A percentile compares a stretch with the other conserved stretches of the same genome.
Conservation (phyloP, 2,329 filamentous ascomycete genomes). For the Lecanicillium sp. region DNA sequence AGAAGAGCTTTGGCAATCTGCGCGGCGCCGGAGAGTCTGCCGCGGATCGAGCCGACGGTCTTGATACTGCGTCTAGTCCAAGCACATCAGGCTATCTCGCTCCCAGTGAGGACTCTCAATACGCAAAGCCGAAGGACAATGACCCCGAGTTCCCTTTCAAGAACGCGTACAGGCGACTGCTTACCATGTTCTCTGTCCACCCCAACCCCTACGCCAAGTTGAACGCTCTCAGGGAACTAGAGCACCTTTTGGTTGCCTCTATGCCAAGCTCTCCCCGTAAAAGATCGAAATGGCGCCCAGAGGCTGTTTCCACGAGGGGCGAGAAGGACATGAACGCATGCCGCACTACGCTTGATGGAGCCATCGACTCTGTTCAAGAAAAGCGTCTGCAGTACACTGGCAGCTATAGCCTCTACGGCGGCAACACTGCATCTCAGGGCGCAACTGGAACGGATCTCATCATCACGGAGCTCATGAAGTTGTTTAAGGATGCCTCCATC, state of each 20-base stretch:
- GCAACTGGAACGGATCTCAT: constrained; percentile 46
- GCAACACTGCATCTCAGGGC: not conserved
- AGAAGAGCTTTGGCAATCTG: constrained; percentile 62
- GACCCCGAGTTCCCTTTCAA: constrained; percentile 67
- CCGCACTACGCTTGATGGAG: constrained; percentile 53
- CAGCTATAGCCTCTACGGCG: constrained; percentile 1
- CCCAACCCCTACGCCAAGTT: constrained; percentile 85
- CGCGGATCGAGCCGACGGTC: constrained; percentile 27
- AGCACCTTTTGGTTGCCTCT: constrained; percentile 73
- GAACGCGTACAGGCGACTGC: constrained; percentile 69
- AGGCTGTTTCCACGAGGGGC: constrained; percentile 13
- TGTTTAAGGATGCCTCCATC: constrained; percentile 62
- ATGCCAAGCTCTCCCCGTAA: constrained; percentile 37
- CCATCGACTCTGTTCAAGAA: constrained; percentile 64
- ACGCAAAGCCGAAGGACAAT: not conserved
- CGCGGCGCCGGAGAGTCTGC: constrained; percentile 42
- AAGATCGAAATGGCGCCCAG: constrained; percentile 24
- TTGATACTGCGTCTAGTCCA: constrained; percentile 20
- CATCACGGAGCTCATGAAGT: constrained; percentile 57
- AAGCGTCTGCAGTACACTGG: constrained; percentile 48
- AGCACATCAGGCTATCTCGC: constrained; percentile 1
- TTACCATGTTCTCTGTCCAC: constrained; percentile 83
- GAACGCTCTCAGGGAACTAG: constrained; percentile 73
- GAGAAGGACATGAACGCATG: constrained; percentile 30
- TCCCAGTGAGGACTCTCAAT: constrained; percentile 7